These are phyloP conservation scores for Cylindrotheca closterium DNA, from an alignment of 108 stramenopile genomes.

Conservation along the genomic window DNA sequence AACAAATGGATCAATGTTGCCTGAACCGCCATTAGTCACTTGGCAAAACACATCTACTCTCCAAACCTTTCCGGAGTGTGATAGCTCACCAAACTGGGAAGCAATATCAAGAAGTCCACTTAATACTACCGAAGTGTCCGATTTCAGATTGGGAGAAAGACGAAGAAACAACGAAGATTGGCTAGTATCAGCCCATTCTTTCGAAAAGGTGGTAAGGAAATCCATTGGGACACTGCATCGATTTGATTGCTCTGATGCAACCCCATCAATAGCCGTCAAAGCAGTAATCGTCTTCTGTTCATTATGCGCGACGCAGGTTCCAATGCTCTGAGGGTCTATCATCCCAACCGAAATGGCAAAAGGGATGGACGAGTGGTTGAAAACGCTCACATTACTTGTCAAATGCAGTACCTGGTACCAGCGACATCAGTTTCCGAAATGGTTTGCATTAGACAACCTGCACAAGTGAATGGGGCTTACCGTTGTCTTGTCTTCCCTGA, in stretches of 20 bases:
- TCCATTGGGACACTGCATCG: slow-evolving; percentile 8
- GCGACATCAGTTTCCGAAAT: no score
- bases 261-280: not conserved
- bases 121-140: not conserved
- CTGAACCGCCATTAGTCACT: no score
- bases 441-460: no score
- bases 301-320: slow-evolving; percentile 18
- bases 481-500: slow-evolving; percentile 72
- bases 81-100: slow-evolving; percentile 9
- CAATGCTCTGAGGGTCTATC: not conserved
- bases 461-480: slow-evolving; percentile 36
- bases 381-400: slow-evolving; percentile 60
- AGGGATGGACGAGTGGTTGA: slow-evolving; percentile 58
- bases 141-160: slow-evolving; percentile 1
- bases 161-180: slow-evolving; percentile 2
- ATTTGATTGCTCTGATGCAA: slow-evolving; percentile 12
- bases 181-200: no score
- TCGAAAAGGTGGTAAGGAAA: not conserved
- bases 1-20: slow-evolving; percentile 17
- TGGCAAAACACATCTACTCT: slow-evolving; percentile 30
- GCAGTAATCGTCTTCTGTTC: slow-evolving; percentile 6
- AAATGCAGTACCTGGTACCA: slow-evolving; percentile 62
- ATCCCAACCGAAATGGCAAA: slow-evolving; percentile 38
- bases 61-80: slow-evolving; percentile 3
- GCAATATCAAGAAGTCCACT: slow-evolving; percentile 7